A percentile compares a stretch with the other conserved stretches of the same genome.
phyloP scores from a whole-genome alignment of 73 alveolate genomes.

The Paramecium primaurelia region DNA sequence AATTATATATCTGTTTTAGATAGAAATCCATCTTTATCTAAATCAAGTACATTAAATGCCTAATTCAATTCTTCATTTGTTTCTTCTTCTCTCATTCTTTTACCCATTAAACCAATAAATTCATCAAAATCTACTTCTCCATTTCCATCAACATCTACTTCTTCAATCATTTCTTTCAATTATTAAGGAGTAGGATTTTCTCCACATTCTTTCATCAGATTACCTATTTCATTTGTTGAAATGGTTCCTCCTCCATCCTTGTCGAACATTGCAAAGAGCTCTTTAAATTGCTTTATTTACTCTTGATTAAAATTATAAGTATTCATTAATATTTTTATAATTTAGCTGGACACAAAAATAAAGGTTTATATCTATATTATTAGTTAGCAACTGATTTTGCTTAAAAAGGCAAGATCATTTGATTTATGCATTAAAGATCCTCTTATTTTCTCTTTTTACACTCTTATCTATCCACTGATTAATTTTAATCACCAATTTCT shows the following conservation, averaged over 20 bases:
- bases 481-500: background rate
- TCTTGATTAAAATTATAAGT: constrained; percentile 5
- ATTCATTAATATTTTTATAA: background rate
- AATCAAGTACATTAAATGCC: constrained; percentile 70
- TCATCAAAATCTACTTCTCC: constrained; percentile 98
- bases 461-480: background rate
- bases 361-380: background rate
- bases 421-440: background rate
- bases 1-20: constrained; percentile 67
- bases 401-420: background rate
- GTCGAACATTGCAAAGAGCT: constrained; percentile 80
- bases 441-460: background rate
- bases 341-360: background rate
- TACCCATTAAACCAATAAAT: constrained; percentile 96
- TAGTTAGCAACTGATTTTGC: background rate
- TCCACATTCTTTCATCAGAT: constrained; percentile 93
- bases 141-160: constrained; percentile 97
- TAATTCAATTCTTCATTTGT: constrained; percentile 93
- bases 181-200: constrained; percentile 96
- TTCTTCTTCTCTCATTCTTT: constrained; percentile 97
- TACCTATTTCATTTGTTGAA: constrained; percentile 94
- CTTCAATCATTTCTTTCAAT: constrained; percentile 86
- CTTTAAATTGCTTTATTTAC: constrained; percentile 19
- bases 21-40: constrained; percentile 55
- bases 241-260: constrained; percentile 97